Evolutionary conservation across 75 land plant genomes (phyloP).

Genomic region (Pseudotsuga menziesii): DNA sequence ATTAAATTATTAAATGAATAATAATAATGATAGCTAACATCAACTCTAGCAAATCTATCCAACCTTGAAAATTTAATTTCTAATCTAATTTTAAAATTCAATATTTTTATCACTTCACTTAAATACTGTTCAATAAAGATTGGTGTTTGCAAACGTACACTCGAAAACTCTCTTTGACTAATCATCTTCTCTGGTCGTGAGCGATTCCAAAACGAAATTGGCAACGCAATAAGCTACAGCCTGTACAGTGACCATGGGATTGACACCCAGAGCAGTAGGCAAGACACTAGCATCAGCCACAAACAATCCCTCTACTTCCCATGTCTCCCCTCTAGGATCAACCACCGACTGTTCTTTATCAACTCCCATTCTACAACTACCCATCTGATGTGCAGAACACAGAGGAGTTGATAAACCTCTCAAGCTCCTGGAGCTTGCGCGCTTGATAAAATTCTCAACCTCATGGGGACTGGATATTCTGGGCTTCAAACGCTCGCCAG

Average conservation of each 20-base stretch:
- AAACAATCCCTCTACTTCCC: slow-evolving; percentile 78
- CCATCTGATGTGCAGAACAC: slow-evolving; percentile 87
- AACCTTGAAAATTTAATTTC: too few species aligned
- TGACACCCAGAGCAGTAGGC: slow-evolving; percentile 79
- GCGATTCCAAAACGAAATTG: too few species aligned
- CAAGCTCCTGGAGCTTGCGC: slow-evolving; percentile 27
- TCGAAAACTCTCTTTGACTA: too few species aligned
- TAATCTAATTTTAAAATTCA: too few species aligned
- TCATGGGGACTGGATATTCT: slow-evolving; percentile 26
- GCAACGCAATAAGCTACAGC: slow-evolving; percentile 76
- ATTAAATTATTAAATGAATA: too few species aligned
- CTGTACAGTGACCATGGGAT: slow-evolving; percentile 89
- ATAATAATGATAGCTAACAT: too few species aligned
- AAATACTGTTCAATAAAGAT: too few species aligned
- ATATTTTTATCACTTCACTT: too few species aligned
- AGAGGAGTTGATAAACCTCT: slow-evolving; percentile 36
- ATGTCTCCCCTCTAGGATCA: slow-evolving; percentile 51
- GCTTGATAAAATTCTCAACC: slow-evolving; percentile 47
- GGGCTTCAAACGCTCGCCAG: slow-evolving; percentile 43
- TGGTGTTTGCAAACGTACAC: too few species aligned
- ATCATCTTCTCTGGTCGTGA: too few species aligned
- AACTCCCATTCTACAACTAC: slow-evolving; percentile 79
- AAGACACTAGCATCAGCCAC: slow-evolving; percentile 71
- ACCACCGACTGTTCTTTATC: slow-evolving; percentile 42
- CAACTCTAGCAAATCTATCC: too few species aligned